These are phyloP conservation scores for Alliaria petiolata DNA, from an alignment of 345 rosid species.

Conservation along the genomic window DNA sequence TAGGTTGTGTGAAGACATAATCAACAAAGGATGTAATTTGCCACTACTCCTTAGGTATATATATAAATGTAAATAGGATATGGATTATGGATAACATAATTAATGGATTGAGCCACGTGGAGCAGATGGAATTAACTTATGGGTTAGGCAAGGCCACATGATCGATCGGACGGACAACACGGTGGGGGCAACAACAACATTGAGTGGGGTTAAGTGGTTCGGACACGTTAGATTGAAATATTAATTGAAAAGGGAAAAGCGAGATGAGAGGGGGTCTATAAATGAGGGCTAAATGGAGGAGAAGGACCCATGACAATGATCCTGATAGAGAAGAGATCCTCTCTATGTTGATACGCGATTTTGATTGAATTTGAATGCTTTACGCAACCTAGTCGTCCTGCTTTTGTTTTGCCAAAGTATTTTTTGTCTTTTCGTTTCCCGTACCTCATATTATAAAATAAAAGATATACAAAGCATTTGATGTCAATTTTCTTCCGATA, in stretches of 20 bases:
- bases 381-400: conserved; percentile 16
- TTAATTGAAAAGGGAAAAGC: conserved; percentile 14
- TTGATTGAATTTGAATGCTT: conserved; percentile 16
- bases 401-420: not conserved
- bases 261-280: conserved; percentile 11
- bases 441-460: not conserved
- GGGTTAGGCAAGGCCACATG: conserved; percentile 21
- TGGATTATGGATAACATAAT: conserved; percentile 3
- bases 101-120: not conserved
- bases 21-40: conserved; percentile 2
- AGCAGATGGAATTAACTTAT: not conserved
- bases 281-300: conserved; percentile 15
- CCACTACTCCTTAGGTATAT: not conserved
- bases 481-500: too few species aligned
- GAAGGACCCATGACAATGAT: conserved; percentile 19
- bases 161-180: not conserved
- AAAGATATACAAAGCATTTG: too few species aligned
- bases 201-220: conserved; percentile 23
- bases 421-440: not conserved
- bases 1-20: not conserved
- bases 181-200: conserved; percentile 5
- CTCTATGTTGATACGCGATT: conserved; percentile 23
- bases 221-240: conserved; percentile 6
- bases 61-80: not conserved
- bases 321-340: conserved; percentile 20